phyloP scores from a whole-genome alignment of 2,329 filamentous ascomycete genomes.

The Arthrobotrys sphaeroides region DNA sequence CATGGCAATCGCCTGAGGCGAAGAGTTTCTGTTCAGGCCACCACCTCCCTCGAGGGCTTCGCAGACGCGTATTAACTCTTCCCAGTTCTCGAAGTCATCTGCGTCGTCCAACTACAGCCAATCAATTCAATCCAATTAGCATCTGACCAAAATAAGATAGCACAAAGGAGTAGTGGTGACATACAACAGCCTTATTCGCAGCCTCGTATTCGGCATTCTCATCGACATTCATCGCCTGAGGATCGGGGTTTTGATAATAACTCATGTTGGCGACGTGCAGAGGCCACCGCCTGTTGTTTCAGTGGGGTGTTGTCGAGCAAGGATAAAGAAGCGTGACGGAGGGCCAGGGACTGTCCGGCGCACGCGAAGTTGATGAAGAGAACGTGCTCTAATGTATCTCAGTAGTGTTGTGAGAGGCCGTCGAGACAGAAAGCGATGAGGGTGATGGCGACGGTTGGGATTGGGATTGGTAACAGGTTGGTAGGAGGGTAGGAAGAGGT shows the following conservation, averaged over 20 bases:
- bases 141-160: neutral
- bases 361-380: neutral
- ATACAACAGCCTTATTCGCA: slow-evolving; percentile 56
- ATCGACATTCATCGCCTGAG: slow-evolving; percentile 51
- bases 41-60: slow-evolving; percentile 79
- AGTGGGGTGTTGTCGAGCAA: neutral
- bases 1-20: slow-evolving; percentile 87
- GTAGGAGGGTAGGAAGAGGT: neutral
- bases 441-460: neutral
- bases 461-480: neutral
- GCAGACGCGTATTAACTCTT: slow-evolving; percentile 84
- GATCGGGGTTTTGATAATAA: slow-evolving; percentile 50
- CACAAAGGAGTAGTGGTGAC: neutral
- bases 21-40: slow-evolving; percentile 95
- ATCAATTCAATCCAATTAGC: slow-evolving; percentile 1
- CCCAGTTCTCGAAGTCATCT: slow-evolving; percentile 95
- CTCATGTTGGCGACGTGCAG: slow-evolving; percentile 50
- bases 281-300: slow-evolving; percentile 16
- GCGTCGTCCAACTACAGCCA: slow-evolving; percentile 70
- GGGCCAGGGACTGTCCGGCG: neutral
- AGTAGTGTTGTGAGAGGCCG: neutral
- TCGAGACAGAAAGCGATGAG: neutral
- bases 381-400: neutral
- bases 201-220: slow-evolving; percentile 57
- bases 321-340: neutral